A percentile compares a stretch with the other conserved stretches of the same genome.
Evolutionary conservation across 345 rosid genomes (phyloP).

Genomic region (Carallia pectinifolia): DNA sequence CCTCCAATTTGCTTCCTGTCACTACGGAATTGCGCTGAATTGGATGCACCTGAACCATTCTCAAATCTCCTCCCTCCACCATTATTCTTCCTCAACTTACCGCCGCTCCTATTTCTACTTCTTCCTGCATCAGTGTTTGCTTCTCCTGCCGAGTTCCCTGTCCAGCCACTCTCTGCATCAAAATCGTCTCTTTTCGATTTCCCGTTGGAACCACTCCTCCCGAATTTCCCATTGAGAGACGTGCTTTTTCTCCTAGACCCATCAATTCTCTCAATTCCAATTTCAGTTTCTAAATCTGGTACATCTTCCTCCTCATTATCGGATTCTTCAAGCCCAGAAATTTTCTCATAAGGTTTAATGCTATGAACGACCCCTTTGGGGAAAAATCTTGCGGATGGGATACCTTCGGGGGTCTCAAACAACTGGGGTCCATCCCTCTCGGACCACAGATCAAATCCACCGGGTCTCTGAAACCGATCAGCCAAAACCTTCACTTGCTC

Average conservation of each 20-base stretch:
- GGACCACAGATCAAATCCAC: constrained; percentile 85
- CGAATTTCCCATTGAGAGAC: neutral
- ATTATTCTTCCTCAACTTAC: constrained; percentile 6
- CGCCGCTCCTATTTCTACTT: neutral
- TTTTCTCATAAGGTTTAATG: constrained; percentile 55
- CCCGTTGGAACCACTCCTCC: neutral
- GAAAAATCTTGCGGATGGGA: constrained; percentile 87
- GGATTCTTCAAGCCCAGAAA: constrained; percentile 17
- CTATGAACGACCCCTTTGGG: constrained; percentile 90
- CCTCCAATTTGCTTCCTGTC: constrained; percentile 25
- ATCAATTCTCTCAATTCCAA: constrained; percentile 7
- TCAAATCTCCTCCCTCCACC: constrained; percentile 4
- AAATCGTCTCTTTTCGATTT: neutral
- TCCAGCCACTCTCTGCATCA: constrained; percentile 5
- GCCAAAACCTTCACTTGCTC: constrained; percentile 89
- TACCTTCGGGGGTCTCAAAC: constrained; percentile 50
- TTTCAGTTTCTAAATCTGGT: constrained; percentile 5
- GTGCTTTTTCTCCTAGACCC: neutral
- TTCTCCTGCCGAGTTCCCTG: neutral
- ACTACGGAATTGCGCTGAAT: neutral
- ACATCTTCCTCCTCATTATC: neutral
- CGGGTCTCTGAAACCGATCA: constrained; percentile 82
- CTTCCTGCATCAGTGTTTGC: neutral
- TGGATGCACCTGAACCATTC: neutral
- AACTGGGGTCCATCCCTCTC: constrained; percentile 72